phyloP scores from a whole-genome alignment of 2,329 filamentous ascomycete genomes.

The Neofusicoccum ribis region DNA sequence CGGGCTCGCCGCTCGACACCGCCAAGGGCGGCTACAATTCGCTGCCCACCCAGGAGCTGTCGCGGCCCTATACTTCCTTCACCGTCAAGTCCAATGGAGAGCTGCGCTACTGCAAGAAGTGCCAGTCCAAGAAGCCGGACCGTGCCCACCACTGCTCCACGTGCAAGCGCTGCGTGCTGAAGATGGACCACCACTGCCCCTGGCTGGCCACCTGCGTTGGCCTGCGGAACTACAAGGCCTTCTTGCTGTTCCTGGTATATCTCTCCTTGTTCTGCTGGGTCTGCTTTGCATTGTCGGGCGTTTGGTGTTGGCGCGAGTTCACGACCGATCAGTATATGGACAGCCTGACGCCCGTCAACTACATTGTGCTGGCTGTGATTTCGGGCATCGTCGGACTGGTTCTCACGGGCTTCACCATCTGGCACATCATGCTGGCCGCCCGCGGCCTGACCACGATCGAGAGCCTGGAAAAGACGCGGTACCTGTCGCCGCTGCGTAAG shows the following conservation, averaged over 20 bases:
- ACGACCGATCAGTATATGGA: constrained; percentile 70
- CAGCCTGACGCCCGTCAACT: constrained; percentile 82
- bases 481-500: constrained; percentile 76
- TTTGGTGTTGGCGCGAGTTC: constrained; percentile 86
- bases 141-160: constrained; percentile 96
- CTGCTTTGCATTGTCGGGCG: constrained; percentile 71
- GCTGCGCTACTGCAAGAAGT: constrained; percentile 94
- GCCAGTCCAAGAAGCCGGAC: constrained; percentile 90
- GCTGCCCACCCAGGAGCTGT: constrained; percentile 70
- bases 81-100: constrained; percentile 92
- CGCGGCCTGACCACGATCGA: constrained; percentile 92
- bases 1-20: constrained; percentile 63
- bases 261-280: constrained; percentile 83
- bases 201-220: constrained; percentile 97
- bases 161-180: constrained; percentile 89
- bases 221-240: constrained; percentile 91
- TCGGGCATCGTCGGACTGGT: constrained; percentile 90
- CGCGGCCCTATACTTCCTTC: constrained; percentile 66
- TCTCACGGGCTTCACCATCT: constrained; percentile 82
- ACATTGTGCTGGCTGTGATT: constrained; percentile 82
- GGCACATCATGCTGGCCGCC: constrained; percentile 82
- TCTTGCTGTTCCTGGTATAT: constrained; percentile 89
- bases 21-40: constrained; percentile 67
- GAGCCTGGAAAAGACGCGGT: constrained; percentile 91
- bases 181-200: constrained; percentile 99